Evolutionary conservation across 1,139 yeast genomes (phyloP), one percentile per base, ranked within the genome.

Genomic region (Pichia sp.): DNA sequence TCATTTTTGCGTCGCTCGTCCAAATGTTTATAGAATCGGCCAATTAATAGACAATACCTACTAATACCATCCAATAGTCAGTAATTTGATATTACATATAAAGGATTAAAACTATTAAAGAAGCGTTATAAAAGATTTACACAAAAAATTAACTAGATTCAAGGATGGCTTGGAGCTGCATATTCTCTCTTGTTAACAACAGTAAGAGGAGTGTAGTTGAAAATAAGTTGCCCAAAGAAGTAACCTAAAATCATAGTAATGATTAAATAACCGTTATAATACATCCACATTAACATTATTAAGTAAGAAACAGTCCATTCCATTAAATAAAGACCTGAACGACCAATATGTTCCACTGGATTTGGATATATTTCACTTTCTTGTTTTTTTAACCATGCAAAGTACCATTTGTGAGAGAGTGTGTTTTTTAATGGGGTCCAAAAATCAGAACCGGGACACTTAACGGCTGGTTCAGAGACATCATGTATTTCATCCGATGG

Each of bases 241-340:
- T 83, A 84, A 7, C 87, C 87, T 40, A 81, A 62, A 45, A 81
- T 70, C 63, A 84, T 79, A 22, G 80, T 73, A 49, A 82, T 77
- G 49, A 80, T 77, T 35, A 82, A 70, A 61, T 80, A 82, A 20
- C 88, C 88, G 57, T 82, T 82, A 67, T 78, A 82, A 68, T 80
- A 80, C 88, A 82, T 82, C 68, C 81, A 81, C 56, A 82, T 67
- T 67, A 82, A 71, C 85, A 82, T 82, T 56, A 82, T 74, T 47
- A 82, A 64, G 60, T 81, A 82, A 6, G 82, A 76, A 20, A 77
- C 72, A 2, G 83, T 83, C 77, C 83, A 79, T 60, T 80, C 81
- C 27, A 79, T 56, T 2, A 79, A 72, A 61, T 74, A 82, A 40
- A 81, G 60, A 3, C 68, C 45, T 0, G 77, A 66, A 47, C 82